Conservation (phyloP, 805 yeast species). For the Teunomyces kruisii region DNA sequence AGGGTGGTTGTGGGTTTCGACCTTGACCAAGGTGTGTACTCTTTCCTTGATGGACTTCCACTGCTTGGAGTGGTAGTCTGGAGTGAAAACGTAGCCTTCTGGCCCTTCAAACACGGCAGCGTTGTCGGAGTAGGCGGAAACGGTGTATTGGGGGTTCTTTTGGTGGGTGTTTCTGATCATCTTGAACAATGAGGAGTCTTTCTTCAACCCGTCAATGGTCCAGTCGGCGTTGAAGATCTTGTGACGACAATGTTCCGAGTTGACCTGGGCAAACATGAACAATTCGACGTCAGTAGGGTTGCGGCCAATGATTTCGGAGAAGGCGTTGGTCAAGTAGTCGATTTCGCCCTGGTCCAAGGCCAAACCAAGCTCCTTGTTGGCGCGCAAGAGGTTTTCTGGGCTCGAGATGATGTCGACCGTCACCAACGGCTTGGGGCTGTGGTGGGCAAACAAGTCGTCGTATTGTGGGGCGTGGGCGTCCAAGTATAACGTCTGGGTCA, state of each 20-base stretch:
- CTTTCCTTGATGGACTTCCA: slow-evolving; percentile 77
- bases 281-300: slow-evolving; percentile 97
- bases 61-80: slow-evolving; percentile 66
- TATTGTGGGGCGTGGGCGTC: slow-evolving; percentile 61
- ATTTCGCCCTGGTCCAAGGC: slow-evolving; percentile 96
- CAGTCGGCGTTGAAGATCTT: slow-evolving; percentile 98
- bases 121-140: slow-evolving; percentile 94
- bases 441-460: slow-evolving; percentile 74
- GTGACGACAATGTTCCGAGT: slow-evolving; percentile 99
- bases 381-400: slow-evolving; percentile 62
- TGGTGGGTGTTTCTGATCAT: slow-evolving; percentile 95
- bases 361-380: slow-evolving; percentile 82
- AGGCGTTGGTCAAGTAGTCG: slow-evolving; percentile 80
- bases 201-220: slow-evolving; percentile 84
- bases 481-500: slow-evolving; percentile 76
- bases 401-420: slow-evolving; percentile 61
- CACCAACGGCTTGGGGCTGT: slow-evolving; percentile 79
- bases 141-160: slow-evolving; percentile 74
- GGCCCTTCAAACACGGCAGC: slow-evolving; percentile 94
- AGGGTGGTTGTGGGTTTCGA: slow-evolving; percentile 98
- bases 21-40: slow-evolving; percentile 89
- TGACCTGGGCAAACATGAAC: slow-evolving; percentile 99
- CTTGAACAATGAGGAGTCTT: slow-evolving; percentile 76
- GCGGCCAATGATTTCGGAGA: slow-evolving; percentile 70
- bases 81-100: slow-evolving; percentile 73